phyloP scores from a whole-genome alignment of 1,139 yeast genomes.

The Williopsis jadinii region DNA sequence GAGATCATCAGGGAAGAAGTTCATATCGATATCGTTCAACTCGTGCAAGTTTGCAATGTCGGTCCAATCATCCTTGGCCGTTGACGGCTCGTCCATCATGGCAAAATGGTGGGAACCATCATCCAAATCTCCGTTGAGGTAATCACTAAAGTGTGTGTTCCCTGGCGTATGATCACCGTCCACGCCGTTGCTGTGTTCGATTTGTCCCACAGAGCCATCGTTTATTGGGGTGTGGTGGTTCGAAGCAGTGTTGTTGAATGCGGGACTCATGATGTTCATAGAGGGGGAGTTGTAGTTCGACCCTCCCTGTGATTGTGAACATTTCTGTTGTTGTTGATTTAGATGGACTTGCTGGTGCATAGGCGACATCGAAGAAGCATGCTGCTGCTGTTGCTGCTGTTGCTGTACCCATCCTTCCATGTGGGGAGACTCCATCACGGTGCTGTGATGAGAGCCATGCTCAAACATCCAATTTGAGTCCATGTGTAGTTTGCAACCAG shows the following conservation, averaged over 20 bases:
- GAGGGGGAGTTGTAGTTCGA: neutral
- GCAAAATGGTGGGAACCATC: neutral
- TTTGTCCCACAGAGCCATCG: no score
- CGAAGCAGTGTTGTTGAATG: neutral
- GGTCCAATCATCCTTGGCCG: constrained; percentile 3
- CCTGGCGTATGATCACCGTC: neutral
- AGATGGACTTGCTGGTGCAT: no score
- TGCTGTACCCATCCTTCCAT: no score
- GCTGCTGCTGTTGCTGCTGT: no score
- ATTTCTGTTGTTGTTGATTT: no score
- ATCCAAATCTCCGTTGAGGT: neutral
- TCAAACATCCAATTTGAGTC: no score
- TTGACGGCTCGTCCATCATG: neutral
- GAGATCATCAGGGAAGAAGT: constrained; percentile 9
- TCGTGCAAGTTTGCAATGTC: constrained; percentile 3
- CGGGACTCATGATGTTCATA: neutral
- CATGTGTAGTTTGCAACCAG: no score
- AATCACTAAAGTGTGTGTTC: neutral
- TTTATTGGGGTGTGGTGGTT: no score
- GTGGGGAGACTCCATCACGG: no score
- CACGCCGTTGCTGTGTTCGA: no score
- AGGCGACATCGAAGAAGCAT: no score
- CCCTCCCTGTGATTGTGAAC: neutral
- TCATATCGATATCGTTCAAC: constrained; percentile 11
- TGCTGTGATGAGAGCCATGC: no score